Base-by-base conservation (phyloP, 2,329 filamentous ascomycete species). In the Sporothrix pseudoabietina region DNA sequence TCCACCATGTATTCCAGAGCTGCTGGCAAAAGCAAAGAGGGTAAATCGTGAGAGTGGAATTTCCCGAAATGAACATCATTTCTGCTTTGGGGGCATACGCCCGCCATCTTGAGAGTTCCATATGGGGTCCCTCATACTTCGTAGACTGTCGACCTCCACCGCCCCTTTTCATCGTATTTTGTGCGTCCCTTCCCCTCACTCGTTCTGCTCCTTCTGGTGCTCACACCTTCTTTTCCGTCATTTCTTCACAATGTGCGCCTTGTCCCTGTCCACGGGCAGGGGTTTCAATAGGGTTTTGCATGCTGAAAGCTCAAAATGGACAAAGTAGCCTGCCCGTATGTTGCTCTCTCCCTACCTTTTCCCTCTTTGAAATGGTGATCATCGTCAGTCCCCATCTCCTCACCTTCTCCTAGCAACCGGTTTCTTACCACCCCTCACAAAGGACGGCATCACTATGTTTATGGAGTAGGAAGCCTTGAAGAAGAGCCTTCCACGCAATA, bases 21-120 rank as follows among this genome's bases (percentile, higher is more conserved):
- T 44, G 54, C 54, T 5, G 35, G 35, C 35, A 35, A 35, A 35
- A 30, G 30, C 35, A 35, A 35, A 26, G 22, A 32, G 41, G 22
- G 22, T 7, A 68, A 32, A n/a, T 69, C 26, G 26, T 69, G 44
- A 69, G 61, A 22, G n/a, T 30, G n/a, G 41, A 52, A 69, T 22
- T 69, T 66, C 39, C 61, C 44, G 66, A 54, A 26, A 55, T 55
- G 66, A 69, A 55, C 26, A 69, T 69, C 66, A 35, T 69, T 69
- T 69, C 47, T 69, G 47, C 47, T 54, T 69, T 19, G 16, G 41
- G 19, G 65, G 26, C 12, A 52, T 26, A n/a, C 47, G 39, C 35
- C 3, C 66, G 4, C 12, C n/a, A 35, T 65, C 30, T 55, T 26
- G 26, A 26, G 26, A 26, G 2, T 26, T 2, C 26, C 26, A 26